Percentiles rank a stretch among this genome's conserved stretches.
Evolutionary conservation across 2,329 filamentous ascomycete species (phyloP).

Genomic region (Xylariaceae sp.): DNA sequence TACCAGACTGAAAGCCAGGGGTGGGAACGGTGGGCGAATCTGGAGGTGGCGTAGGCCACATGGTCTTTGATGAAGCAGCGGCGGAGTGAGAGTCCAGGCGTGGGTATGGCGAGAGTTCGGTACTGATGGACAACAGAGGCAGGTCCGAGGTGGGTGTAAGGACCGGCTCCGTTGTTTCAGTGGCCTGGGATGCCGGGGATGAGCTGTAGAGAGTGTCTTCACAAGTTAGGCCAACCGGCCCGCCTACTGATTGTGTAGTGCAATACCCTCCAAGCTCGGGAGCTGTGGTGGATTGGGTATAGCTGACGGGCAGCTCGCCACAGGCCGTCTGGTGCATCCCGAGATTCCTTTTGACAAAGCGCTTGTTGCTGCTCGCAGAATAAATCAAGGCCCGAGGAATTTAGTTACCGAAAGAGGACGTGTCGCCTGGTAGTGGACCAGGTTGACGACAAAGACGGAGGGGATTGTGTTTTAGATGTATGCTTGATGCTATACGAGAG

Average conservation of each 20-base stretch:
- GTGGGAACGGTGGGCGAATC: conserved; percentile 38
- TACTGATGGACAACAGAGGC: conserved; percentile 8
- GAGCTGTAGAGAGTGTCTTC: conserved; percentile 24
- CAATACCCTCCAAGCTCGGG: conserved; percentile 26
- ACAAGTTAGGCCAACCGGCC: conserved; percentile 16
- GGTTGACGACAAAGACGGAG: neutral
- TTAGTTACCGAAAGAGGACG: neutral
- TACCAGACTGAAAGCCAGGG: conserved; percentile 15
- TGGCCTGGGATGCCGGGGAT: conserved; percentile 27
- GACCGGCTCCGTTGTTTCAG: conserved; percentile 26
- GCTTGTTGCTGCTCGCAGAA: conserved; percentile 1
- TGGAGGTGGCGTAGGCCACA: conserved; percentile 46
- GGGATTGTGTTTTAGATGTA: conserved; percentile 9
- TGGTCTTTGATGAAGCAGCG: conserved; percentile 32
- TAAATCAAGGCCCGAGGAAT: no score
- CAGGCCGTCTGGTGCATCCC: conserved; percentile 32
- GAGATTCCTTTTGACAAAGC: neutral
- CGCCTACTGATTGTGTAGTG: conserved; percentile 34
- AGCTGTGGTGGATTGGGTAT: conserved; percentile 23
- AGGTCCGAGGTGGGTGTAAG: conserved; percentile 19
- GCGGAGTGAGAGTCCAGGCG: conserved; percentile 21
- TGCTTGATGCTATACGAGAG: neutral
- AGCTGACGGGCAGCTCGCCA: conserved; percentile 35
- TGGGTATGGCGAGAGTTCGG: conserved; percentile 27
- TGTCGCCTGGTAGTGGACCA: no score